These are phyloP conservation scores for Magnusiomyces sp. DNA, from an alignment of 1,139 yeast species.

Conservation along the genomic window DNA sequence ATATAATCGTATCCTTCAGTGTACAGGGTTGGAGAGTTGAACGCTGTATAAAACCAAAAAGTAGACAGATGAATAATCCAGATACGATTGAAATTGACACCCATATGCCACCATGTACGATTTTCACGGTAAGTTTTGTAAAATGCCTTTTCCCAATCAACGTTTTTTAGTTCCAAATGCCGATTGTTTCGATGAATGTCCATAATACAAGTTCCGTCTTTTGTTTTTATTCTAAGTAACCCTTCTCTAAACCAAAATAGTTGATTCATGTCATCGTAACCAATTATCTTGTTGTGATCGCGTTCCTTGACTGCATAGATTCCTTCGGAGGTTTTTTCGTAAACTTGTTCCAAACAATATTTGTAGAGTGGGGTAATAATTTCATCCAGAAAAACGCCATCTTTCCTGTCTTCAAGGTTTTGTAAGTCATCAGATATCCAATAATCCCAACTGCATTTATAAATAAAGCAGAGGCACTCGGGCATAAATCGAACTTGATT, in stretches of 20 bases:
- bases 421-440: conserved; percentile 35
- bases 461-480: conserved; percentile 74
- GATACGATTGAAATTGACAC: conserved; percentile 69
- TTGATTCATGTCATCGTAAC: conserved; percentile 83
- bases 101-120: conserved; percentile 69
- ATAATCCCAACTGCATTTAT: conserved; percentile 66
- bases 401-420: conserved; percentile 11
- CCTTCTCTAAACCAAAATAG: conserved; percentile 74
- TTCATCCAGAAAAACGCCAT: conserved; percentile 47
- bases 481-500: conserved; percentile 78
- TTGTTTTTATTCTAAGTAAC: conserved; percentile 40
- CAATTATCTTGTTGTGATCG: conserved; percentile 66
- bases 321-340: conserved; percentile 32
- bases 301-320: conserved; percentile 42
- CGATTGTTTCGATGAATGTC: conserved; percentile 40
- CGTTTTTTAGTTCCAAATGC: conserved; percentile 39
- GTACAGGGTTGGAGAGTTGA: conserved; percentile 70
- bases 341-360: conserved; percentile 52
- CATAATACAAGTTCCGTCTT: conserved; percentile 36
- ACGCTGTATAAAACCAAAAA: conserved; percentile 76
- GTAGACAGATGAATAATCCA: conserved; percentile 75
- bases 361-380: conserved; percentile 68
- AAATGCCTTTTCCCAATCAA: conserved; percentile 57
- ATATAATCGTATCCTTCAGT: conserved; percentile 52
- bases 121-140: conserved; percentile 66